Evolutionary conservation across 179 eudicot genomes (phyloP), one percentile per base, ranked within the genome.

Genomic region (Spinacia oleracea): DNA sequence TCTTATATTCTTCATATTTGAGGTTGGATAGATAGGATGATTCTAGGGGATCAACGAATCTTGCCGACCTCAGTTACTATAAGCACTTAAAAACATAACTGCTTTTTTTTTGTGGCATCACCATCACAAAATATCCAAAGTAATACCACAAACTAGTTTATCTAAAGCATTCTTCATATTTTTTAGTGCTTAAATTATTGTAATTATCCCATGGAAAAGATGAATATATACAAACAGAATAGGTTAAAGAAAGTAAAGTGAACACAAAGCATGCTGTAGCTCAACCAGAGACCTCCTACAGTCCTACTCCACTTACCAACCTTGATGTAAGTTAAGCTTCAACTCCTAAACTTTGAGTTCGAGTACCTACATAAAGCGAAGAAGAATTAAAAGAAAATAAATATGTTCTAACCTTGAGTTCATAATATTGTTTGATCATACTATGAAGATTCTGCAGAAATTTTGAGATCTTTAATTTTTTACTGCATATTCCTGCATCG

Each of bases 401-500:
- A 2, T 1, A 35, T 35, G 2, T 35, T 35, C 40, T 35, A 35
- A 35, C 40, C 40, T 35, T 35, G 40, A 38, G 40, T 38, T 38
- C 40, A 4, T 38, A 40, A 9, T 40, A 3, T 40, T 68, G 31
- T 45, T 21, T 69, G 20, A 21, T n/a, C 60, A 5, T 55, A 55
- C 23, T 5, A 21, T 55, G 25, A 55, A 48, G 20, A 48, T 48
- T 12, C 60, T 51, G 43, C 42, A 34, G 15, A 32, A n/a, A 42
- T 23, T 35, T 35, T 48, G 46, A 29, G 32, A 53, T 50, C 62
- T 74, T 34, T n/a, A n/a, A n/a, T n/a, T n/a, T 43, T 31, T 40
- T 55, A 45, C 68, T 51, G 68, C 29, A 80, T 15, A 42, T 35
- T 64, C 73, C 53, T 51, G 77, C 82, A 53, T 18, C 58, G 74